phyloP scores from a whole-genome alignment of 1,284 basidiomycete species.

The Sutorius eximius region DNA sequence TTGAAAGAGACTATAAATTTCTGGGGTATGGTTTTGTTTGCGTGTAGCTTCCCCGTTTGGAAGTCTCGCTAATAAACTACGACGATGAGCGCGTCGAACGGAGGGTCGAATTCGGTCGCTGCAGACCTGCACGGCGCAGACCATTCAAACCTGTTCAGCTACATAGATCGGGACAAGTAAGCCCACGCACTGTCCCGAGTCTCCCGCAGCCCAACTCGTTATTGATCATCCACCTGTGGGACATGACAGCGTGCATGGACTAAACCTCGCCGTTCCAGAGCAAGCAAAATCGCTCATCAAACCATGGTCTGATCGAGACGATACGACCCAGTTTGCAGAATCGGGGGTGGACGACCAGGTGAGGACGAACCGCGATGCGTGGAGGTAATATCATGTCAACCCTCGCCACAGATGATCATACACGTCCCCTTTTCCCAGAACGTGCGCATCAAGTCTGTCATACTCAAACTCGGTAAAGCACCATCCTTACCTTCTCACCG shows the following conservation, averaged over 20 bases:
- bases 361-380: constrained; percentile 17
- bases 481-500: constrained; percentile 3
- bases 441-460: constrained; percentile 68
- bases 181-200: background rate
- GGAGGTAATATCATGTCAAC: constrained; percentile 9
- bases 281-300: constrained; percentile 74
- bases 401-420: constrained; percentile 59
- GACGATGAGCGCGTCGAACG: constrained; percentile 14
- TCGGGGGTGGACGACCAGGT: constrained; percentile 82
- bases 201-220: background rate
- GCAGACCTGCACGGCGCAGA: constrained; percentile 42
- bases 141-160: constrained; percentile 55
- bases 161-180: constrained; percentile 74
- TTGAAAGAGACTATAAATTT: constrained; percentile 9
- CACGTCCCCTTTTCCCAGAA: constrained; percentile 79
- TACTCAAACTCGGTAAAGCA: constrained; percentile 67
- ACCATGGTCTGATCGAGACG: constrained; percentile 76
- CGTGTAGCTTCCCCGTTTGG: constrained; percentile 17
- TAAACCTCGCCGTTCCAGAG: constrained; percentile 76
- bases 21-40: constrained; percentile 10
- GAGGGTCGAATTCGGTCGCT: constrained; percentile 26
- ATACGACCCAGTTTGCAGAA: constrained; percentile 61
- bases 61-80: background rate
- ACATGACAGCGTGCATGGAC: constrained; percentile 65
- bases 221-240: constrained; percentile 5